A percentile compares a stretch with the other conserved stretches of the same genome.
Evolutionary conservation across 1,284 basidiomycete species (phyloP).

Genomic region (Taiwanofungus camphoratus): DNA sequence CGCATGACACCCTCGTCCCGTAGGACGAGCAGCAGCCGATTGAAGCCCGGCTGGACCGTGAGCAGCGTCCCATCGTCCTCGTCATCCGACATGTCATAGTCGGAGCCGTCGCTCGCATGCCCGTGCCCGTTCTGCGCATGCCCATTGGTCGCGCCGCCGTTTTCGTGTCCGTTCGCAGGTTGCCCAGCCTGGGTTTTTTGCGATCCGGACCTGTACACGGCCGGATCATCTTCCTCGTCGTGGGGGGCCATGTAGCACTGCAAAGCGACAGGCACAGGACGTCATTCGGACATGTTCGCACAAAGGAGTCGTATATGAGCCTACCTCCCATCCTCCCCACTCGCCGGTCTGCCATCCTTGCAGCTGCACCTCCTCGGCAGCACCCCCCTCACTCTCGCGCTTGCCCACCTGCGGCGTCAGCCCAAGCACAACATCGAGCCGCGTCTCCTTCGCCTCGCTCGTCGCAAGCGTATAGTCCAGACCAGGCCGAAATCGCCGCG

Average conservation of each 20-base stretch:
- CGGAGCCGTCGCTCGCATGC: constrained; percentile 19
- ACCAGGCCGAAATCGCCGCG: constrained; percentile 86
- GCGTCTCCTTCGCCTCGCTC: constrained; percentile 77
- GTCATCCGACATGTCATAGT: constrained; percentile 47
- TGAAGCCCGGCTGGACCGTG: constrained; percentile 88
- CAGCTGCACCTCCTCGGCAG: constrained; percentile 22
- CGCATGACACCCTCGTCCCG: constrained; percentile 92
- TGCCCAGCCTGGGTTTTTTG: constrained; percentile 32
- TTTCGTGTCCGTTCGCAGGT: constrained; percentile 27
- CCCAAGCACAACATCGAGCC: constrained; percentile 87
- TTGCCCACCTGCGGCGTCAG: constrained; percentile 70
- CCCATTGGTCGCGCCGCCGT: constrained; percentile 14
- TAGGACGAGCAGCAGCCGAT: constrained; percentile 84
- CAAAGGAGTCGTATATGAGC: constrained; percentile 18
- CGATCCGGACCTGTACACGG: constrained; percentile 78
- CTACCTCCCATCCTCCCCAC: constrained; percentile 92
- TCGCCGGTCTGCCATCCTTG: constrained; percentile 73
- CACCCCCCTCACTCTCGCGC: constrained; percentile 31
- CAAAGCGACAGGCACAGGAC: not conserved
- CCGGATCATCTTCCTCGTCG: constrained; percentile 90
- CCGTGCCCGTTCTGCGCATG: constrained; percentile 14
- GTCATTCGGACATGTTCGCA: constrained; percentile 6
- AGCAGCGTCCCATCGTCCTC: constrained; percentile 85
- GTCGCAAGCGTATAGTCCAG: constrained; percentile 95
- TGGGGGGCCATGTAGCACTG: constrained; percentile 94